Conservation (phyloP, 2,329 filamentous ascomycete species). For the Capronia epimyces region DNA sequence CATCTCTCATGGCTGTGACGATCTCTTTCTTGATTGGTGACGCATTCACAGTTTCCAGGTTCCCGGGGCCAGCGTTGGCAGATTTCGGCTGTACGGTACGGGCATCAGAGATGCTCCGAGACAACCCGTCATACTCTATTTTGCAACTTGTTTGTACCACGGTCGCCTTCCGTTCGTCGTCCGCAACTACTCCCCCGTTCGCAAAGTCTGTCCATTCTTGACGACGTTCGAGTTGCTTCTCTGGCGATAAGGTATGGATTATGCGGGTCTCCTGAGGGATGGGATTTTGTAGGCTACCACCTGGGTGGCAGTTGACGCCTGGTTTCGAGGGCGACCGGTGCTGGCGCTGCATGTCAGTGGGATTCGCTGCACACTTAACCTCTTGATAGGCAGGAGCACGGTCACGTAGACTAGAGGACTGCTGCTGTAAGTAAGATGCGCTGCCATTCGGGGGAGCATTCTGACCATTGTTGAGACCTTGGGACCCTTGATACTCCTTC, state of each 20-base stretch:
- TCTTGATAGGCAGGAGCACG: constrained; percentile 1
- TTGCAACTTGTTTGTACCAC: neutral
- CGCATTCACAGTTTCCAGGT: neutral
- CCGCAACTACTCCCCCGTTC: constrained; percentile 8
- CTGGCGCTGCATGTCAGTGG: neutral
- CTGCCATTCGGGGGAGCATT: constrained; percentile 10
- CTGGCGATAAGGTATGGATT: constrained; percentile 1
- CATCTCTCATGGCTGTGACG: constrained; percentile 3
- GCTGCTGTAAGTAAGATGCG: constrained; percentile 18
- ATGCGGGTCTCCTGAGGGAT: neutral
- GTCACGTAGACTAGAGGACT: constrained; percentile 1
- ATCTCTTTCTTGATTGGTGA: constrained; percentile 6
- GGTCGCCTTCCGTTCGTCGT: constrained; percentile 6
- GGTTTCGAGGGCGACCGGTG: neutral
- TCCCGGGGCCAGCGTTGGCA: neutral
- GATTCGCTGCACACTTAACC: neutral
- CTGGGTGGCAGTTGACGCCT: neutral
- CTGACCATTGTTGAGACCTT: constrained; percentile 15
- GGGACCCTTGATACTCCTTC: neutral
- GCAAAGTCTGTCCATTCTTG: constrained; percentile 18
- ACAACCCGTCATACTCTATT: neutral
- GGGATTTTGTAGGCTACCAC: neutral
- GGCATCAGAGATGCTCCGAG: neutral
- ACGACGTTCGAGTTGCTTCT: constrained; percentile 8
- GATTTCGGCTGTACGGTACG: neutral